Base-by-base conservation (phyloP, 139 green algal species). In the Coelastrella sp. region DNA sequence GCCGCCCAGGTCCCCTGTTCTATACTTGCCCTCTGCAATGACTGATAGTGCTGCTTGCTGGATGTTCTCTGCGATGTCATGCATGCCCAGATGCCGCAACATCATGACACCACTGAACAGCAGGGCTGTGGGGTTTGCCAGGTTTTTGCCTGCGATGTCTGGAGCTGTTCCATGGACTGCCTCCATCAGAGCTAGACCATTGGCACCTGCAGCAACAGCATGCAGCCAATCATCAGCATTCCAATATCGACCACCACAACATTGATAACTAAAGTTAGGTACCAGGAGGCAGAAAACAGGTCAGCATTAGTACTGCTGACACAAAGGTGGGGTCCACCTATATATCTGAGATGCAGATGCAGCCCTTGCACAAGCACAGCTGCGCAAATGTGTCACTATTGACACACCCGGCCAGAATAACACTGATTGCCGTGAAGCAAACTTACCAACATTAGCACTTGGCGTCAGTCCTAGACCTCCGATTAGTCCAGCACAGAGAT, bases 111-210 rank as follows among this genome's bases (percentile, higher is more conserved):
- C 93, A 16, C 92, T 97, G 86, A 99, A 93, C 80, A 99, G 93
- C 92, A 99, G 94, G 19, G 98, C 98, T 0, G 98, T 99, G 73
- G 98, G 98, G 94, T 99, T 99, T 86, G 98, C 98, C 90, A 96
- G 88, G 95, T 99, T 95, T 93, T 98, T 95, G 73, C 94, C 96
- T 4, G 94, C 95, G 61, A 99, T 98, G 93, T 99, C 98, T 56
- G 98, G 98, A 5, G 98, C 98, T 22, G 98, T 99, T 80, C 98
- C 98, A 90, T 99, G 98, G 79, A 99, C 98, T 5, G 96, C 98
- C 93, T 99, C 97, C 91, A 98, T 98, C 76, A 99, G 94, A 4
- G 96, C 96, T 80, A 99, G 89, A 4, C 97, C 96, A 68, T 96
- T 93, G 23, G 91, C 88, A 54, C 96, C 96, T 97, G 83, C 32